phyloP scores from a whole-genome alignment of 768 basidiomycete genomes.

The Suillus tomentosus region DNA sequence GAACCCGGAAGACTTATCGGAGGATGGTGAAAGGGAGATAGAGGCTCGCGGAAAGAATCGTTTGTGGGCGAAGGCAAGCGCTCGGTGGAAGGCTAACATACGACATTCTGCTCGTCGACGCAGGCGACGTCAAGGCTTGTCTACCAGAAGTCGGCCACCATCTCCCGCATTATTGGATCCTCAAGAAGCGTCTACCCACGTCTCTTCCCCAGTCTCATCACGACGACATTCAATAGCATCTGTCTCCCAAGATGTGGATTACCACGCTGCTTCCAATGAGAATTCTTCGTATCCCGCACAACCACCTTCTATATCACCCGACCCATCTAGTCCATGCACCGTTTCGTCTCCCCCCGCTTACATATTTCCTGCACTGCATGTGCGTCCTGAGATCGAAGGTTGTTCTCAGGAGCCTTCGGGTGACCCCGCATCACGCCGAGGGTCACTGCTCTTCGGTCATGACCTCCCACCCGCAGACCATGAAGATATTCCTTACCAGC shows the following conservation, averaged over 20 bases:
- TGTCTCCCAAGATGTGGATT: conserved; percentile 9
- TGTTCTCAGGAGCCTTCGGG: conserved; percentile 12
- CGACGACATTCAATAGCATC: conserved; percentile 31
- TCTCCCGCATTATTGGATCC: conserved; percentile 23
- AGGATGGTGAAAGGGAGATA: conserved; percentile 41
- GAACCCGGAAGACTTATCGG: conserved; percentile 26
- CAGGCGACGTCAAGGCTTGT: conserved; percentile 24
- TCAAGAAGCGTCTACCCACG: conserved; percentile 11
- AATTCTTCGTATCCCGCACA: conserved; percentile 11
- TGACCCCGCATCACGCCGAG: conserved; percentile 17
- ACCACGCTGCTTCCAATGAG: not conserved
- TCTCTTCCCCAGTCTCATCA: conserved; percentile 24
- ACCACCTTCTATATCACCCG: conserved; percentile 7
- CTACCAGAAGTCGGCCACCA: conserved; percentile 16
- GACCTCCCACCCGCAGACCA: conserved; percentile 14
- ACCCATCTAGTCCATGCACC: conserved; percentile 21
- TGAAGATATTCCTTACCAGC: conserved; percentile 31
- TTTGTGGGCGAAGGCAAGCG: conserved; percentile 64
- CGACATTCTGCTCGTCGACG: conserved; percentile 63
- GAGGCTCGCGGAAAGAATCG: conserved; percentile 54
- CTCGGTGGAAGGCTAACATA: conserved; percentile 68
- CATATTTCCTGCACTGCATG: conserved; percentile 32
- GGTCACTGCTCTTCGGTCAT: conserved; percentile 12
- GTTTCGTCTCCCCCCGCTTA: conserved; percentile 48
- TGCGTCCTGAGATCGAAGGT: conserved; percentile 17